A percentile compares a stretch with the other conserved stretches of the same genome.
These are phyloP conservation scores for Beauveria sp. DNA, from an alignment of 2,329 filamentous ascomycete genomes.

Conservation along the genomic window DNA sequence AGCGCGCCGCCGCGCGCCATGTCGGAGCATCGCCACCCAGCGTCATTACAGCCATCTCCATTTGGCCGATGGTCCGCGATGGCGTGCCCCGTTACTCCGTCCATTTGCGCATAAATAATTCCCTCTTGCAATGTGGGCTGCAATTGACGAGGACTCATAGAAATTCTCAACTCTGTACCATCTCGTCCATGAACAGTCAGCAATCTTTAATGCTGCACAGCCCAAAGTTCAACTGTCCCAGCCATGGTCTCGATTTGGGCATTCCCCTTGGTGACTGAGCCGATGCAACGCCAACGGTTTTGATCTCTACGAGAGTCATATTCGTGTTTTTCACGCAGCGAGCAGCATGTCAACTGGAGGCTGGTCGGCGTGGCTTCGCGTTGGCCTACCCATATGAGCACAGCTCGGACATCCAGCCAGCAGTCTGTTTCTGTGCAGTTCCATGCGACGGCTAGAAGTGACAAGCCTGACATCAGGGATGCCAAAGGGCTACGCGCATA, in stretches of 20 bases:
- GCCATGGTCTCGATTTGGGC: not conserved
- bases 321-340: too few relatives aligned
- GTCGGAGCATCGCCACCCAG: not conserved
- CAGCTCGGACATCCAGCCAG: not conserved
- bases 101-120: not conserved
- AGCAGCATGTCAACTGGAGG: not conserved
- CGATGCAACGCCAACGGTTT: too few relatives aligned
- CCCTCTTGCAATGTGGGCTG: not conserved
- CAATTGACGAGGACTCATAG: not conserved
- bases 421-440: not conserved
- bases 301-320: too few relatives aligned
- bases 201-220: not conserved
- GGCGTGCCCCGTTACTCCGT: not conserved
- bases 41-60: not conserved
- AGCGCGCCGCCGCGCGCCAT: not conserved
- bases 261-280: too few relatives aligned
- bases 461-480: not conserved
- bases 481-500: not conserved
- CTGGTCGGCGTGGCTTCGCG: not conserved
- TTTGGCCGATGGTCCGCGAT: constrained; percentile 6
- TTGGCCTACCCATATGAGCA: not conserved
- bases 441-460: not conserved
- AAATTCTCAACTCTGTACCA: not conserved
- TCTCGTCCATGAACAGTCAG: not conserved
- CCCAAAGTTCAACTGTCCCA: not conserved